Base-by-base conservation (phyloP, 768 basidiomycete genomes). In the Goffeauzyma gilvescens region DNA sequence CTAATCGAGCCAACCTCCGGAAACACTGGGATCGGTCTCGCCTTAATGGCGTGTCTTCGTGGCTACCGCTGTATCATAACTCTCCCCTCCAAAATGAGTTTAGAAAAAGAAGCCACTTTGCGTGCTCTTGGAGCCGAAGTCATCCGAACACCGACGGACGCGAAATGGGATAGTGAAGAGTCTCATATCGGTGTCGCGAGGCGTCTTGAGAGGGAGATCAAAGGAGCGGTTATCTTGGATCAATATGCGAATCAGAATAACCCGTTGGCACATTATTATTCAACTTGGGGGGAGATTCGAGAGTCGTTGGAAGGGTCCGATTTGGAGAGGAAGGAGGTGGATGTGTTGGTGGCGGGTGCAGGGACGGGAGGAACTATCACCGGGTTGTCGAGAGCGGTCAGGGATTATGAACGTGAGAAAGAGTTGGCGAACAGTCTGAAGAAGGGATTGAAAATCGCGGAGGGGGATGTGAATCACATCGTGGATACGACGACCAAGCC, bases 351-450 rank as follows among this genome's bases (percentile, higher is more conserved):
- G 17, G 83, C 78, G 6, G 77, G 83, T 2, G 83, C 89, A 8
- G 93, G 93, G 12, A 98, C 93, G 2, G 90, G 93, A 12, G 90
- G 90, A 9, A 95, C 90, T 1, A 67, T 98, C 48, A 83, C 82
- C n/a, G 90, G 90, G 2, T 60, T 59, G 2, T 49, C 53, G 7
- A 27, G 46, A 14, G 59, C 55, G 4, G 42, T 59, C 5, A 38
- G 55, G 12, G 54, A 54, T 34, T 21, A 48, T 17, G 28, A 39
- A 39, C 31, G 41, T 12, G 34, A 21, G 15, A 30, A 14, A 26
- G 37, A 15, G 34, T 15, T 82, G 34, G 78, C 82, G 14, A 71
- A 77, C 13, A 79, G 79, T 3, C 67, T 90, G 53, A 82, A 81
- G 70, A 79, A 75, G 60, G 21, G 13, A 15, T 67, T 64, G 8